Evolutionary conservation across 495 filamentous ascomycete genomes (phyloP).

Genomic region (Aspergillus nanangensis): DNA sequence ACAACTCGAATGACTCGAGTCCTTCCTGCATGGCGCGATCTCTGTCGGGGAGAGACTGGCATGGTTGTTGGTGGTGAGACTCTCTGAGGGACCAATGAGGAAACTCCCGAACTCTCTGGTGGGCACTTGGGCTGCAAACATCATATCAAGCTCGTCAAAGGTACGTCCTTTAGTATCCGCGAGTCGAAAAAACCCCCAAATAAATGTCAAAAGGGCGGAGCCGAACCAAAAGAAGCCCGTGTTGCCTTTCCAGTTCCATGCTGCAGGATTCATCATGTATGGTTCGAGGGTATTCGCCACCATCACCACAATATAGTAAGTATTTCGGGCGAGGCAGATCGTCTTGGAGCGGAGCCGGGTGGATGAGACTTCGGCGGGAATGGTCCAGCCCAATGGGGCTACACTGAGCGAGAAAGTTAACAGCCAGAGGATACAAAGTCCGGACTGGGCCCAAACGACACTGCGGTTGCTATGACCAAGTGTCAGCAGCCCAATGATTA

Average conservation of each 20-base stretch:
- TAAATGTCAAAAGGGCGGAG: slow-evolving; percentile 13
- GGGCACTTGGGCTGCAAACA: slow-evolving; percentile 47
- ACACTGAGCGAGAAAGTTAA: slow-evolving; percentile 35
- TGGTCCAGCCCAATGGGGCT: slow-evolving; percentile 35
- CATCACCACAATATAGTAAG: slow-evolving; percentile 28
- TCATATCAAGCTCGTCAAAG: slow-evolving; percentile 52
- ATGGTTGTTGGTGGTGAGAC: too few relatives aligned
- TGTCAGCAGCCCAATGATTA: slow-evolving; percentile 36
- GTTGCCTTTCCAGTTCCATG: slow-evolving; percentile 38
- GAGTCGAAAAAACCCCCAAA: slow-evolving; percentile 38
- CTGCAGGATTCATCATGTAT: slow-evolving; percentile 32
- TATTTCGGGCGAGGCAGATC: slow-evolving; percentile 28
- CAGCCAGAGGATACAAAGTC: slow-evolving; percentile 36
- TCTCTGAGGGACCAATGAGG: too few relatives aligned
- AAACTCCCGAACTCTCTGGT: slow-evolving; percentile 44
- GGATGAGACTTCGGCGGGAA: slow-evolving; percentile 33
- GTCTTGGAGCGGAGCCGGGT: slow-evolving; percentile 35
- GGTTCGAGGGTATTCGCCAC: slow-evolving; percentile 26
- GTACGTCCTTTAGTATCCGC: slow-evolving; percentile 45
- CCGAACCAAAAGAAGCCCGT: slow-evolving; percentile 35
- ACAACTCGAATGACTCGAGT: too few relatives aligned
- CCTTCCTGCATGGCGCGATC: too few relatives aligned
- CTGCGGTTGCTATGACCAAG: slow-evolving; percentile 16
- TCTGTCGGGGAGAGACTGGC: too few relatives aligned
- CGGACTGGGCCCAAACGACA: slow-evolving; percentile 23